These are phyloP conservation scores for Biscogniauxia mediterranea DNA, from an alignment of 2,329 filamentous ascomycete genomes.

Conservation along the genomic window DNA sequence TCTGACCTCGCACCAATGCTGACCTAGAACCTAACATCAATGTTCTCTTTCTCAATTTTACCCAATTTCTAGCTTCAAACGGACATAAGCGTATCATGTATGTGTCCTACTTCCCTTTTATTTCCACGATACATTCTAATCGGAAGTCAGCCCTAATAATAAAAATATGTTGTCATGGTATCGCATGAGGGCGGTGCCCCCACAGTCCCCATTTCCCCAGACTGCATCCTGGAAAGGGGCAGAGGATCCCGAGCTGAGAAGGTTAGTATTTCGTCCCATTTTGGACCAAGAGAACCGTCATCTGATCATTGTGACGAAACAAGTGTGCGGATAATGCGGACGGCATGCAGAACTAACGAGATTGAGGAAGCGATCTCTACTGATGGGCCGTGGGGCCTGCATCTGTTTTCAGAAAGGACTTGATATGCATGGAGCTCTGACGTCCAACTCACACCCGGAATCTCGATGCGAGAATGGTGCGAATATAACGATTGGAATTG, in stretches of 20 bases:
- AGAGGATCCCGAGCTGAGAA: background rate
- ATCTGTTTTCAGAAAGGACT: background rate
- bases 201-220: background rate
- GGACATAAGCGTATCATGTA: too few relatives aligned
- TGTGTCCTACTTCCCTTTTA: too few relatives aligned
- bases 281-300: background rate
- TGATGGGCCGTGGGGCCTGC: background rate
- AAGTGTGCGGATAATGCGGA: background rate
- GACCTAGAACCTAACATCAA: too few relatives aligned
- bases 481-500: conserved; percentile 15
- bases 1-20: too few relatives aligned
- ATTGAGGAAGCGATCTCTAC: background rate
- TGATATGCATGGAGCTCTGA: conserved; percentile 1
- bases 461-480: conserved; percentile 8
- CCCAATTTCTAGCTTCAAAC: too few relatives aligned
- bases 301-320: background rate
- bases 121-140: too few relatives aligned
- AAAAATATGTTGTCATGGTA: background rate
- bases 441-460: background rate
- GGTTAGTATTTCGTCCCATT: background rate
- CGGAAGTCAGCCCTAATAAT: too few relatives aligned
- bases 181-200: background rate
- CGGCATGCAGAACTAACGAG: background rate
- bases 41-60: too few relatives aligned
- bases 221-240: background rate